Percentiles rank a stretch among this genome's conserved stretches.
These are phyloP conservation scores for Flagelloscypha sp. DNA, from an alignment of 768 basidiomycete species.

Conservation along the genomic window DNA sequence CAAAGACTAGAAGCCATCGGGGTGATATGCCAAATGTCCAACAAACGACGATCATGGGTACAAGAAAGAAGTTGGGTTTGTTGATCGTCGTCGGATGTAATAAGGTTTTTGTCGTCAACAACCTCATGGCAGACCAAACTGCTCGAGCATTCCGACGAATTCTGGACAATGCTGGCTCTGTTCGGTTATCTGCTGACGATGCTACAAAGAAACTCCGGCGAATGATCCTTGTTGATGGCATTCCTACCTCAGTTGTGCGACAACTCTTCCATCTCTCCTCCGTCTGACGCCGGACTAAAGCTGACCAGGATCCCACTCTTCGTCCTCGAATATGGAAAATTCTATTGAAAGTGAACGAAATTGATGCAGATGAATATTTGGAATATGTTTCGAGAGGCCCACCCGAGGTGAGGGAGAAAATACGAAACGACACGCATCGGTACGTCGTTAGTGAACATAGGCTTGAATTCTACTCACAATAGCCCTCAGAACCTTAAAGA, in stretches of 20 bases:
- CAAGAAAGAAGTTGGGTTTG: too few species aligned
- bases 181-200: too few species aligned
- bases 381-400: slow-evolving; percentile 77
- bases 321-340: slow-evolving; percentile 93
- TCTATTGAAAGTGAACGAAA: slow-evolving; percentile 69
- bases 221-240: slow-evolving; percentile 84
- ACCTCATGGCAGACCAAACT: too few species aligned
- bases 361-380: slow-evolving; percentile 70
- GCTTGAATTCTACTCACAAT: slow-evolving; percentile 5
- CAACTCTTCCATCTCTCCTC: background rate
- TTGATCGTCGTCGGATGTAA: too few species aligned
- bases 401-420: slow-evolving; percentile 84
- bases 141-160: too few species aligned
- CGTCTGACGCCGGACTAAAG: background rate
- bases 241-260: slow-evolving; percentile 70
- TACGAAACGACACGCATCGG: slow-evolving; percentile 96
- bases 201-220: slow-evolving; percentile 79
- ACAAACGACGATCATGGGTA: too few species aligned
- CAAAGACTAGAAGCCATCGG: too few species aligned
- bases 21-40: too few species aligned
- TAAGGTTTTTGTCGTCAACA: too few species aligned
- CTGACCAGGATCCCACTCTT: slow-evolving; percentile 64
- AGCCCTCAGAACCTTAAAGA: slow-evolving; percentile 71
- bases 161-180: too few species aligned
- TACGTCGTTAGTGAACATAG: slow-evolving; percentile 20